Conservation (phyloP, 2,329 filamentous ascomycete species). For the Arthrobotrys sinensis region DNA sequence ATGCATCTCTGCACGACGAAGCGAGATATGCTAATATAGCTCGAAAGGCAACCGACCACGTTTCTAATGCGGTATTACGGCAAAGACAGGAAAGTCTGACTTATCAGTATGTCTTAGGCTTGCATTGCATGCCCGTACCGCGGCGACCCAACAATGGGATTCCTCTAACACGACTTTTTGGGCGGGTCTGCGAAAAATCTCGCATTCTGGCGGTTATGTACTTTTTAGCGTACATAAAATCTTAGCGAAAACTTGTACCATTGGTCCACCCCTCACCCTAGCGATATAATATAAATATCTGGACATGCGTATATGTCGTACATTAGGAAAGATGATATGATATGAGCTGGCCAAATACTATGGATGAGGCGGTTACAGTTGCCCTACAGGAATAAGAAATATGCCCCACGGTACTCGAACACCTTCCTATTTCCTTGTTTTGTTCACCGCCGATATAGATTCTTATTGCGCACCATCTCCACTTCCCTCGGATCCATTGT, state of each 20-base stretch:
- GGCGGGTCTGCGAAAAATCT: neutral
- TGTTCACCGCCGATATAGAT: slow-evolving; percentile 37
- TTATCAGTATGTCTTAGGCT: slow-evolving; percentile 27
- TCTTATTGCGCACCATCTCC: slow-evolving; percentile 18
- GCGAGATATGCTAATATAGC: slow-evolving; percentile 20
- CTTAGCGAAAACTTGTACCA: neutral
- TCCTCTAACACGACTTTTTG: neutral
- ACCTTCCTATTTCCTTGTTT: neutral
- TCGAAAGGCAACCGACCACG: slow-evolving; percentile 26
- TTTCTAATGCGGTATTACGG: slow-evolving; percentile 13
- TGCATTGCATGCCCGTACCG: slow-evolving; percentile 13
- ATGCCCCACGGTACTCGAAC: neutral
- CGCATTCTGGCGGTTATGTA: neutral
- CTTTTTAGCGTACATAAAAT: slow-evolving; percentile 5
- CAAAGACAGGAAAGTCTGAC: slow-evolving; percentile 6
- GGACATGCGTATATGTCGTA: slow-evolving; percentile 18
- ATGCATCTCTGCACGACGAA: slow-evolving; percentile 18
- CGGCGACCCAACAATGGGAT: slow-evolving; percentile 4
- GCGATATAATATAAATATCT: neutral
- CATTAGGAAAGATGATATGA: neutral
- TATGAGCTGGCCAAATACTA: neutral
- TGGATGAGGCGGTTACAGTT: neutral
- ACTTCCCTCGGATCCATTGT: slow-evolving; percentile 16
- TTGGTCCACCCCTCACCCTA: neutral
- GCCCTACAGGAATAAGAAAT: neutral